phyloP scores from a whole-genome alignment of 495 filamentous ascomycete genomes.

The Hypoxylon crocopeplum region DNA sequence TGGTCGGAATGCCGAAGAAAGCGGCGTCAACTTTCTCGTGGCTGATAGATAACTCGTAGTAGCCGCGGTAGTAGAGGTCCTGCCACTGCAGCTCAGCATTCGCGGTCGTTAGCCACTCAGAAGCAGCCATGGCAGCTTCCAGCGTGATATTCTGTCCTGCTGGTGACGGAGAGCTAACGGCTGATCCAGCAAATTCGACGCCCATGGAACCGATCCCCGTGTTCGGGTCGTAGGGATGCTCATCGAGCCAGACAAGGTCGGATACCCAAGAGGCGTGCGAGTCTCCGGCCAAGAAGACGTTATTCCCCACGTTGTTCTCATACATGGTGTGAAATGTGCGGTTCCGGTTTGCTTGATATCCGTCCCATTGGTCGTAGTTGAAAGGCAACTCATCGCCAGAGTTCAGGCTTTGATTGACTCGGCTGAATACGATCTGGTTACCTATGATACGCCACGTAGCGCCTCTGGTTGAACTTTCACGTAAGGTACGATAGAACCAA shows the following conservation, averaged over 20 bases:
- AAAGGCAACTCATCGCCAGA: slow-evolving; percentile 56
- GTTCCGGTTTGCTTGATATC: slow-evolving; percentile 66
- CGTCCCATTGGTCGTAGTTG: slow-evolving; percentile 69
- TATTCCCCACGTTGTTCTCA: slow-evolving; percentile 65
- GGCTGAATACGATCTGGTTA: slow-evolving; percentile 68
- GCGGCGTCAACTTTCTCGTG: slow-evolving; percentile 58
- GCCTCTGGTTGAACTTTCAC: slow-evolving; percentile 56
- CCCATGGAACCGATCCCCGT: slow-evolving; percentile 64
- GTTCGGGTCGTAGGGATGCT: slow-evolving; percentile 57
- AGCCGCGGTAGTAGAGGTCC: slow-evolving; percentile 68
- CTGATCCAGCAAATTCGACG: slow-evolving; percentile 68
- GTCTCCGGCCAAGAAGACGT: slow-evolving; percentile 67
- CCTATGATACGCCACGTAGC: slow-evolving; percentile 69
- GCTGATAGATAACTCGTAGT: slow-evolving; percentile 60
- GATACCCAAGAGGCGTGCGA: slow-evolving; percentile 67
- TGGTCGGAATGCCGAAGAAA: slow-evolving; percentile 62
- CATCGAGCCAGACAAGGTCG: slow-evolving; percentile 65
- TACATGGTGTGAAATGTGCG: slow-evolving; percentile 64
- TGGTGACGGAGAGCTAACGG: slow-evolving; percentile 61
- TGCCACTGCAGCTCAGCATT: slow-evolving; percentile 69
- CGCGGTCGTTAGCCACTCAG: slow-evolving; percentile 52
- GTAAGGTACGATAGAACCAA: slow-evolving; percentile 67
- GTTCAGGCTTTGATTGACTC: slow-evolving; percentile 56
- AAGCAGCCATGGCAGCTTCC: slow-evolving; percentile 46
- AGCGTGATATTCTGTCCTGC: slow-evolving; percentile 59